Evolutionary conservation across 345 rosid genomes (phyloP).

Genomic region (Lepidium africanum): DNA sequence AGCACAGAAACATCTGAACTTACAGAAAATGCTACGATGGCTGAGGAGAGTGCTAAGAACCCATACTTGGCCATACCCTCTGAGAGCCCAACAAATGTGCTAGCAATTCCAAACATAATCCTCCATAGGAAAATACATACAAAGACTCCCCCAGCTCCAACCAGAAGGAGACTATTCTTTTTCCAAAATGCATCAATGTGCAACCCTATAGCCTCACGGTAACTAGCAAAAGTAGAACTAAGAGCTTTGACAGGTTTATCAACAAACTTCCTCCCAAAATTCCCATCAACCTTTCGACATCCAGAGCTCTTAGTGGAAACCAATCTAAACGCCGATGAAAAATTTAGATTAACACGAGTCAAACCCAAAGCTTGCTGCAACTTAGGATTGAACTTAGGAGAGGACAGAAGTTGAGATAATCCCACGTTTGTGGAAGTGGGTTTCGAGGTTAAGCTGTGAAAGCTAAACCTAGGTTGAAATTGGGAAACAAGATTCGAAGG

Average conservation of each 20-base stretch:
- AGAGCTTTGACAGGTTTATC: constrained; percentile 53
- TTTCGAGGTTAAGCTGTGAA: constrained; percentile 26
- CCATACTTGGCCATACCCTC: constrained; percentile 96
- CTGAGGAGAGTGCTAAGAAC: constrained; percentile 81
- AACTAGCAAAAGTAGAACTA: constrained; percentile 46
- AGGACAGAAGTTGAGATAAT: constrained; percentile 34
- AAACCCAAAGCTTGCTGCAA: constrained; percentile 12
- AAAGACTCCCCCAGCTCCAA: constrained; percentile 69
- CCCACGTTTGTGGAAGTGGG: constrained; percentile 31
- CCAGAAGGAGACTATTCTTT: constrained; percentile 56
- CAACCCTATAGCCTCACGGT: constrained; percentile 69
- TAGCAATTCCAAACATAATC: constrained; percentile 89
- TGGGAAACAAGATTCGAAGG: constrained; percentile 21
- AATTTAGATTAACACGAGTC: constrained; percentile 11
- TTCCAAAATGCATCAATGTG: constrained; percentile 72
- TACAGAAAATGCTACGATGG: constrained; percentile 80
- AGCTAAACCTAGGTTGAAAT: constrained; percentile 15
- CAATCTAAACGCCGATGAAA: constrained; percentile 35
- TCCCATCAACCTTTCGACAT: constrained; percentile 31
- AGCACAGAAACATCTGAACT: constrained; percentile 21
- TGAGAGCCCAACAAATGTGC: constrained; percentile 68
- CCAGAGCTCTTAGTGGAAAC: constrained; percentile 33
- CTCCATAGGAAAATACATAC: constrained; percentile 75
- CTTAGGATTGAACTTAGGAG: constrained; percentile 13
- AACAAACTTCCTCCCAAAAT: constrained; percentile 40